Percentiles rank a stretch among this genome's conserved stretches.
These are phyloP conservation scores for Fusarium lateritium DNA, from an alignment of 2,329 filamentous ascomycete species.

Conservation along the genomic window DNA sequence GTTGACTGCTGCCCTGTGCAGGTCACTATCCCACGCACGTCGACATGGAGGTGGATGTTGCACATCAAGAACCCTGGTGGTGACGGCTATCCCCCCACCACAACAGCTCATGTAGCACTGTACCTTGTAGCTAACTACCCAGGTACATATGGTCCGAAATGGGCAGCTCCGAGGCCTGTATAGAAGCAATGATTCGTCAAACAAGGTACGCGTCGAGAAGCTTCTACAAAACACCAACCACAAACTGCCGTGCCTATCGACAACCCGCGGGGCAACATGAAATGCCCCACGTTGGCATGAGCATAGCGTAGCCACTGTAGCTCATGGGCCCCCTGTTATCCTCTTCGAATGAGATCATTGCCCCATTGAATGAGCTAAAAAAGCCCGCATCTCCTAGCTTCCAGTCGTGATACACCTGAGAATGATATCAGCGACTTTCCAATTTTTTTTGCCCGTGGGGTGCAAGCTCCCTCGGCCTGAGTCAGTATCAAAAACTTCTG, in stretches of 20 bases:
- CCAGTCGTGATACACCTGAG: constrained; percentile 14
- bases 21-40: constrained; percentile 9
- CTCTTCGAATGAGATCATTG: constrained; percentile 41
- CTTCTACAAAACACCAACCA: constrained; percentile 31
- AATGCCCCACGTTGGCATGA: constrained; percentile 28
- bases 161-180: constrained; percentile 32
- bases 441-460: constrained; percentile 11
- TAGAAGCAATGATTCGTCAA: constrained; percentile 17
- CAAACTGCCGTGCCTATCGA: constrained; percentile 16
- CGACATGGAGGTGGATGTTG: constrained; percentile 1
- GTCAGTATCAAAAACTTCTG: constrained; percentile 7
- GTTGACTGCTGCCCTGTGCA: not conserved
- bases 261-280: constrained; percentile 20
- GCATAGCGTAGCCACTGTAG: too few relatives aligned
- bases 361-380: constrained; percentile 41
- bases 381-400: constrained; percentile 21
- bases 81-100: constrained; percentile 21
- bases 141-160: constrained; percentile 18
- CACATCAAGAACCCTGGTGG: constrained; percentile 39
- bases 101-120: constrained; percentile 5
- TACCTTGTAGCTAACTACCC: not conserved
- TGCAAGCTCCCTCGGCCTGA: constrained; percentile 4
- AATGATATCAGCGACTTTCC: constrained; percentile 38
- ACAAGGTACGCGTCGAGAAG: constrained; percentile 28
- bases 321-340: constrained; percentile 3